Evolutionary conservation across 768 basidiomycete species (phyloP).

Genomic region (Phlebiopsis flavidoalba): DNA sequence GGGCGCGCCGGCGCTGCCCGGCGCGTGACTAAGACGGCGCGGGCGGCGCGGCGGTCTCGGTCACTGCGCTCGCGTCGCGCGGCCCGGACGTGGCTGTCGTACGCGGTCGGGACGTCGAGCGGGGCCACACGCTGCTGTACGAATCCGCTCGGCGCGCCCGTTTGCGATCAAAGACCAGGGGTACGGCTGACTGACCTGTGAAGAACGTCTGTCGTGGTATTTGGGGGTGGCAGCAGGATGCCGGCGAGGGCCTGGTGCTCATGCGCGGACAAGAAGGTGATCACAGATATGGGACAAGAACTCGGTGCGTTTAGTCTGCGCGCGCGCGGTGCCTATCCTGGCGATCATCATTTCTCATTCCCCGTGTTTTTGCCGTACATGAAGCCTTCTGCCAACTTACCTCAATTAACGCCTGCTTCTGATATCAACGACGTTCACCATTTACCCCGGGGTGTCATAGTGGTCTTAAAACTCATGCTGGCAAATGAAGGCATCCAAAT

Average conservation of each 20-base stretch:
- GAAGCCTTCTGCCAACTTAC: constrained; percentile 79
- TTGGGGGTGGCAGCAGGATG: constrained; percentile 77
- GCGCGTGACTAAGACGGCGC: constrained; percentile 32
- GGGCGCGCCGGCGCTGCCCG: constrained; percentile 26
- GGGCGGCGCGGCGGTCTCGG: constrained; percentile 39
- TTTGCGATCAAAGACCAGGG: constrained; percentile 95
- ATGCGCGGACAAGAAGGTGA: constrained; percentile 95
- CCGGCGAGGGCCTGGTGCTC: constrained; percentile 82
- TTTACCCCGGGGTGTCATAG: constrained; percentile 80
- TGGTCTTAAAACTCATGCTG: constrained; percentile 82
- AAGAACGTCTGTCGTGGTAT: constrained; percentile 87
- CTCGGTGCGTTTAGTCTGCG: constrained; percentile 47
- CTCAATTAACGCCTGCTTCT: constrained; percentile 84
- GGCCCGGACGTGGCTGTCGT: constrained; percentile 86
- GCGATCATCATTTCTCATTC: not conserved
- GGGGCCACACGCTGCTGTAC: constrained; percentile 90
- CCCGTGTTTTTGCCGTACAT: not conserved
- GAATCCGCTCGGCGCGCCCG: constrained; percentile 83
- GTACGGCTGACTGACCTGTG: constrained; percentile 86
- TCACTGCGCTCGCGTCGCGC: constrained; percentile 83
- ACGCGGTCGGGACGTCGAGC: constrained; percentile 94
- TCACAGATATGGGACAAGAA: constrained; percentile 96
- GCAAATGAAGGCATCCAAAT: constrained; percentile 98
- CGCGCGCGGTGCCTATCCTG: not conserved
- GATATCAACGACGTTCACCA: constrained; percentile 92